These are phyloP conservation scores for Sporothrix variecibatus DNA, from an alignment of 2,329 filamentous ascomycete species.

Conservation along the genomic window DNA sequence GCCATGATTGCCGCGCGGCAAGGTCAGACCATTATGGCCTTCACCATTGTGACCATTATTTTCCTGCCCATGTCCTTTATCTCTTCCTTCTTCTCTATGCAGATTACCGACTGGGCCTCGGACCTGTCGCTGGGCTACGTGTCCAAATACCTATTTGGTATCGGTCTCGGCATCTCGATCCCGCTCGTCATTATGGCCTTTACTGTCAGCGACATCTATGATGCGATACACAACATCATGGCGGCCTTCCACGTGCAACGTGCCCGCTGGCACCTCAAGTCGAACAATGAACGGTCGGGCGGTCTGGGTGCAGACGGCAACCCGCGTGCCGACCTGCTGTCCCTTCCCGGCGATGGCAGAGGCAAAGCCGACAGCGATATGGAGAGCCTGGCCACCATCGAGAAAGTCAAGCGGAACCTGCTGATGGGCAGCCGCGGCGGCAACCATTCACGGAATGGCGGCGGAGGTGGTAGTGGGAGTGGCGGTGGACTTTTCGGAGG, in stretches of 20 bases:
- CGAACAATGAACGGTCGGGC: background rate
- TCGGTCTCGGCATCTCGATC: conserved; percentile 45
- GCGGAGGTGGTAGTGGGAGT: background rate
- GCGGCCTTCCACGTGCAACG: background rate
- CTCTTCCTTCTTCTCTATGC: conserved; percentile 48
- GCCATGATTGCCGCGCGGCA: conserved; percentile 59
- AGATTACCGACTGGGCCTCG: conserved; percentile 49
- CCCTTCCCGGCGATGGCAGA: background rate
- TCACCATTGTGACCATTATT: conserved; percentile 50
- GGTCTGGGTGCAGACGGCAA: background rate
- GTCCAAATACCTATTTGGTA: conserved; percentile 40
- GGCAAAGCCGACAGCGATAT: conserved; percentile 1
- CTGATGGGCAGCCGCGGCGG: conserved; percentile 3
- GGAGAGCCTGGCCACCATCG: conserved; percentile 16
- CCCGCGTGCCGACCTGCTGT: background rate
- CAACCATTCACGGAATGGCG: background rate
- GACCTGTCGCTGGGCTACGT: conserved; percentile 35
- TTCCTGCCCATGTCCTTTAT: conserved; percentile 50
- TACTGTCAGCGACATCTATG: conserved; percentile 40
- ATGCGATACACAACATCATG: conserved; percentile 27
- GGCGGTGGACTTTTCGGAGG: background rate
- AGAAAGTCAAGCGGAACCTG: background rate
- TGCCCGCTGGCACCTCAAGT: background rate
- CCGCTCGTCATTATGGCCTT: conserved; percentile 44
- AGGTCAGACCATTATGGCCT: conserved; percentile 48